Conservation (phyloP, 1,284 basidiomycete genomes). For the Cutaneotrichosporon sp. region DNA sequence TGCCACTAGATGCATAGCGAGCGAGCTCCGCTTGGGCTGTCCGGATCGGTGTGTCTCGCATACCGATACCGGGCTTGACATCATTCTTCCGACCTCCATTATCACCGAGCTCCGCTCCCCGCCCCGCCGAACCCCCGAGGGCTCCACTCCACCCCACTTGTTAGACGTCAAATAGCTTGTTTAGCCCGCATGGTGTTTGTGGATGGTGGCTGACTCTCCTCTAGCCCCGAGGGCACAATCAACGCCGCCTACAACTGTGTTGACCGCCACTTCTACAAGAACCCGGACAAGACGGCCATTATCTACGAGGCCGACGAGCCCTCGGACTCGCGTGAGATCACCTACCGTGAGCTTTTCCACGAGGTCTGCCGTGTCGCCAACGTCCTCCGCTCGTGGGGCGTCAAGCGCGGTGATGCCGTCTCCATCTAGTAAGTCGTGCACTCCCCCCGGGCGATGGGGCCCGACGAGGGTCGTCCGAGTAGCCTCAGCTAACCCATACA, state of each 20-base stretch:
- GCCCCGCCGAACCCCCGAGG: too few relatives aligned
- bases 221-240: slow-evolving; percentile 69
- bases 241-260: slow-evolving; percentile 97
- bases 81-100: too few relatives aligned
- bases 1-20: too few relatives aligned
- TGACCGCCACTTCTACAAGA: slow-evolving; percentile 74
- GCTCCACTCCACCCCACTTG: too few relatives aligned
- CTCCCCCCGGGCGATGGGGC: background rate
- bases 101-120: too few relatives aligned
- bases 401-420: slow-evolving; percentile 95
- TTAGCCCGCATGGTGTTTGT: too few relatives aligned
- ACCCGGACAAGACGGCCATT: slow-evolving; percentile 91
- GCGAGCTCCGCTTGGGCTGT: too few relatives aligned
- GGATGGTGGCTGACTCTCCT: background rate
- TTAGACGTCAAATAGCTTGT: too few relatives aligned
- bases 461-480: background rate
- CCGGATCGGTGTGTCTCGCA: too few relatives aligned
- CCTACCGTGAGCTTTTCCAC: slow-evolving; percentile 78
- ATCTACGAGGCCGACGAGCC: slow-evolving; percentile 99
- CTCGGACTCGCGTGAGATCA: slow-evolving; percentile 68
- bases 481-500: slow-evolving; percentile 10
- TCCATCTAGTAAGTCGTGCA: slow-evolving; percentile 61
- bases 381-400: slow-evolving; percentile 80
- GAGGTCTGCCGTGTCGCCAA: slow-evolving; percentile 89
- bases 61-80: too few relatives aligned